Base-by-base conservation (phyloP, 2,329 filamentous ascomycete genomes). In the Talaromyces sp. region DNA sequence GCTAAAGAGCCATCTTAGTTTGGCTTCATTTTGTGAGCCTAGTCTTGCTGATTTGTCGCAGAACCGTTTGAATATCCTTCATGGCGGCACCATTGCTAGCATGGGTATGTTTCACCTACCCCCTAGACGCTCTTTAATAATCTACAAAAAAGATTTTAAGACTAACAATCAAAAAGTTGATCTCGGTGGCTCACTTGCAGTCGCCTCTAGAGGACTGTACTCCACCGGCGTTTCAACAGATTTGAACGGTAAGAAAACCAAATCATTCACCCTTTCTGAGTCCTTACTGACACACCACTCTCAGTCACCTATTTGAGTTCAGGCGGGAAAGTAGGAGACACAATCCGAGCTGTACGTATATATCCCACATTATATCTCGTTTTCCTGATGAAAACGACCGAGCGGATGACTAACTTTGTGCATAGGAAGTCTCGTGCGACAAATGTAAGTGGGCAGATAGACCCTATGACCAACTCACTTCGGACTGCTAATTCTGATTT, bases 201-300 rank as follows among this genome's bases (percentile, higher is more conserved):
- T 89, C 46, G 86, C 86, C 7, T 88, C 86, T 0, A 77, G 82
- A 35, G 86, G 86, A 0, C 77, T 89, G 1, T 88, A 84, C 68
- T 80, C 85, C 21, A 89, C 86, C 0, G 86, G 86, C 8, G 86
- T 89, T 2, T 87, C 84, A 1, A 88, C 86, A 3, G 86, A 89
- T 71, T 70, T 89, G 10, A 88, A 82, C 64, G 82, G 81, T 83
- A 70, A 56, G 66, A 21, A 12, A 3, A 50, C 26, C 24, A 51
- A 3, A 51, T 4, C 48, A 26, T 51, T 51, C 48, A 21, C 11
- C 14, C 19, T 10, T 14, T 5, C 19, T 19, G n/a, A n/a, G n/a
- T 46, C 6, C 43, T 21, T 6, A 52, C 26, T 58, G 10, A 56
- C 26, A 53, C 26, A 32, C 29, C 5, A 26, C 38, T 8, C 4